Evolutionary conservation across 1,139 yeast species (phyloP).

Genomic region (Protomyces gravidus): DNA sequence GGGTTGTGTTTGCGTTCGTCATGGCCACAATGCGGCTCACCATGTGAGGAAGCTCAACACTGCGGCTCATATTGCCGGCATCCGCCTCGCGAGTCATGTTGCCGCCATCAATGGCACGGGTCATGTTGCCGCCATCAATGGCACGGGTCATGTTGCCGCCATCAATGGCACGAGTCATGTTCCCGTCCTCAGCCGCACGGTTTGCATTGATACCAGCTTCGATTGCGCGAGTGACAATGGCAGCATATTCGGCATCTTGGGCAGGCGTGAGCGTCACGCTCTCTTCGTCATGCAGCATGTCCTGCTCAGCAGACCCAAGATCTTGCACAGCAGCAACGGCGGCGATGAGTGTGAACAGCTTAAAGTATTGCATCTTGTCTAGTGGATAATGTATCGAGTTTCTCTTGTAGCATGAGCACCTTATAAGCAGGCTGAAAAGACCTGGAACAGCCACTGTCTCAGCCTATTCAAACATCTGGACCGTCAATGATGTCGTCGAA

Average conservation of each 20-base stretch:
- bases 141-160: background rate
- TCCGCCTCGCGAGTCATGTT: no score
- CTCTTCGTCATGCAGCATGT: background rate
- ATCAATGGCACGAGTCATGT: background rate
- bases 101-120: background rate
- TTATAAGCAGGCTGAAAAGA: background rate
- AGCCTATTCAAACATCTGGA: background rate
- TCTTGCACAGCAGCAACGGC: background rate
- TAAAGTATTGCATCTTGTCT: background rate
- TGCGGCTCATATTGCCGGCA: background rate
- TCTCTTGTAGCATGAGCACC: no score
- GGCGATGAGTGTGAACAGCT: background rate
- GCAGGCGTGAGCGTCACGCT: background rate
- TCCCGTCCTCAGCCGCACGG: background rate
- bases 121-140: background rate
- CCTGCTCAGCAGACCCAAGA: background rate
- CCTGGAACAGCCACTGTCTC: background rate
- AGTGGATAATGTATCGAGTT: no score
- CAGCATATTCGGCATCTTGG: background rate
- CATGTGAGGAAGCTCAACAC: no score
- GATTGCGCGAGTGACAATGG: background rate
- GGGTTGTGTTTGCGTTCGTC: background rate
- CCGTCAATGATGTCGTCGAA: no score
- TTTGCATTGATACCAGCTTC: background rate
- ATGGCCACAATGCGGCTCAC: background rate